Percentiles rank a stretch among this genome's conserved stretches.
Conservation (phyloP, 2,329 filamentous ascomycete species). For the Colletotrichum sansevieriae region DNA sequence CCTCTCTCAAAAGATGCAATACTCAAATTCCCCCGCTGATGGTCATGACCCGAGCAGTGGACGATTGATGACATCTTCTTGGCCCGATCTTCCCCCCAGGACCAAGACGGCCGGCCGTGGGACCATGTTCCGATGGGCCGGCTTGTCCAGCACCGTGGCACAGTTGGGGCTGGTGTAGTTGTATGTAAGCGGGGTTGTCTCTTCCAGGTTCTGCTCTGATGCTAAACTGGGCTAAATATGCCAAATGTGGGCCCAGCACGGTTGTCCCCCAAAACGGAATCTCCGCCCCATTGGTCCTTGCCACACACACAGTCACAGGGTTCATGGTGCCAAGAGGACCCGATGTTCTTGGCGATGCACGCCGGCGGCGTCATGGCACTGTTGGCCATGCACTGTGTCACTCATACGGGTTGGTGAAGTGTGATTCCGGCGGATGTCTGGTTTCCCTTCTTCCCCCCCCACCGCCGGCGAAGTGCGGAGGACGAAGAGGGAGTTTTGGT, state of each 20-base stretch:
- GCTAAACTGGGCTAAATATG: too few species aligned
- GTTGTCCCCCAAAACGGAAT: too few species aligned
- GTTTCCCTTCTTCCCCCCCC: not conserved
- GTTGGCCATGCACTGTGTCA: constrained; percentile 22
- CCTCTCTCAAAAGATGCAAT: too few species aligned
- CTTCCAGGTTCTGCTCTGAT: too few species aligned
- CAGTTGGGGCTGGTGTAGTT: too few species aligned
- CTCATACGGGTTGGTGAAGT: not conserved
- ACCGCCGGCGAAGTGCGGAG: constrained; percentile 4
- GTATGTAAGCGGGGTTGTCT: too few species aligned
- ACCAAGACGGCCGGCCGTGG: not conserved
- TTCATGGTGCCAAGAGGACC: constrained; percentile 31
- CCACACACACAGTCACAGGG: constrained; percentile 18
- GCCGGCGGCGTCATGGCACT: constrained; percentile 31
- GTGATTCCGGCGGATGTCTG: not conserved
- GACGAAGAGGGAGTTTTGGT: not conserved
- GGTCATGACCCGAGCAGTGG: not conserved
- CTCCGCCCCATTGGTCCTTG: too few species aligned
- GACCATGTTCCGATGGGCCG: constrained; percentile 23
- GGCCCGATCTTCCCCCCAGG: not conserved
- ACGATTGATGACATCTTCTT: not conserved
- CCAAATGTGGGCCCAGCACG: too few species aligned
- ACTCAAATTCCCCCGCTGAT: not conserved
- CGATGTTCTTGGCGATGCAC: constrained; percentile 30
- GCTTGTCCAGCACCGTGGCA: constrained; percentile 18